A percentile compares a stretch with the other conserved stretches of the same genome.
Conservation (phyloP, 2,329 filamentous ascomycete genomes). For the Xylariales sp. region DNA sequence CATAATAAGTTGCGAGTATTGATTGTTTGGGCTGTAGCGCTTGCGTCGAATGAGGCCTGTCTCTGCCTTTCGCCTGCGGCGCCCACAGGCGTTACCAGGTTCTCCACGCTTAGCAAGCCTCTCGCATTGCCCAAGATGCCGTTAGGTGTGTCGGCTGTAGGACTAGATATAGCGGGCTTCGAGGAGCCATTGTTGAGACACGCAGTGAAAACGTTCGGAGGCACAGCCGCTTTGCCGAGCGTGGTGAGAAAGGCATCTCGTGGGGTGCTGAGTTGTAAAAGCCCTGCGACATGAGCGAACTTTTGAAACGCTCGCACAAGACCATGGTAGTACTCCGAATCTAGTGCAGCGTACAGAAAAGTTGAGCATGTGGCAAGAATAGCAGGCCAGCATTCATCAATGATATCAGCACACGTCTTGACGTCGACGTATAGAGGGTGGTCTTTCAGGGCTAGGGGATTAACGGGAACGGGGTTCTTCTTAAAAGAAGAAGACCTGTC, state of each 20-base stretch:
- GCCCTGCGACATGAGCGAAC: constrained; percentile 91
- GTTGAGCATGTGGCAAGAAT: constrained; percentile 95
- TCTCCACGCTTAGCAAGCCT: constrained; percentile 79
- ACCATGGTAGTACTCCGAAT: constrained; percentile 93
- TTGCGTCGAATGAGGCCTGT: constrained; percentile 68
- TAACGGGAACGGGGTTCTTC: constrained; percentile 82
- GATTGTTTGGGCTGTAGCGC: constrained; percentile 63
- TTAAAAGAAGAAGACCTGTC: constrained; percentile 76
- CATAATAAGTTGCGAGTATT: constrained; percentile 93
- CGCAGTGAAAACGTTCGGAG: constrained; percentile 77
- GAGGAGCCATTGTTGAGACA: constrained; percentile 64
- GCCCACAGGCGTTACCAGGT: constrained; percentile 69
- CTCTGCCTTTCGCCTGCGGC: constrained; percentile 68
- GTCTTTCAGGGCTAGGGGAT: constrained; percentile 80
- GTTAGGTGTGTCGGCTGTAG: constrained; percentile 62
- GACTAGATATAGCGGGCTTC: constrained; percentile 57
- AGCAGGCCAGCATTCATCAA: constrained; percentile 95
- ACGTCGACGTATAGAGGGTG: constrained; percentile 79
- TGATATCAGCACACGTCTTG: constrained; percentile 80
- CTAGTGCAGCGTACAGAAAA: constrained; percentile 90
- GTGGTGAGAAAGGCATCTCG: constrained; percentile 96
- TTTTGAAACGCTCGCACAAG: constrained; percentile 94
- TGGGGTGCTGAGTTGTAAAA: constrained; percentile 85
- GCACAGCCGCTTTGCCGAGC: constrained; percentile 90
- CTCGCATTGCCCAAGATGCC: constrained; percentile 78